Evolutionary conservation across 2,329 filamentous ascomycete species (phyloP).

Genomic region (Pseudofabraea citricarpa): DNA sequence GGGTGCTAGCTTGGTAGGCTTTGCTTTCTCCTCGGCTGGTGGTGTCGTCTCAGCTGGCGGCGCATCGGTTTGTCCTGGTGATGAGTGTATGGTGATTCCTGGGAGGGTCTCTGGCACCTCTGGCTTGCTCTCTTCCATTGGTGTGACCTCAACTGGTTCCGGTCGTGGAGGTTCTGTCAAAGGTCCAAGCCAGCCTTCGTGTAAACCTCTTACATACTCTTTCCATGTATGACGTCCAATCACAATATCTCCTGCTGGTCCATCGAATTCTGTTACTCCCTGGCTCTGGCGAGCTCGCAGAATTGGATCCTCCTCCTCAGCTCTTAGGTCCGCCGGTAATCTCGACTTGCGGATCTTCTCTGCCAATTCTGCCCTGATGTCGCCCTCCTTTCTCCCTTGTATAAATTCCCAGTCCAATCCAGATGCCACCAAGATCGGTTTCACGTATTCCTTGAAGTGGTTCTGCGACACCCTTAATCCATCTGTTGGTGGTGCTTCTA

Average conservation of each 20-base stretch:
- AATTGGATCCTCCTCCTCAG: constrained; percentile 51
- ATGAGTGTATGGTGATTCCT: constrained; percentile 1
- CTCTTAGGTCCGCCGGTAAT: constrained; percentile 32
- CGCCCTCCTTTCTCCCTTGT: constrained; percentile 87
- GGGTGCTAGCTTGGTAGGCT: constrained; percentile 55
- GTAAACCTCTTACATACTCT: constrained; percentile 87
- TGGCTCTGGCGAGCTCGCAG: constrained; percentile 59
- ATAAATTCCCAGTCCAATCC: constrained; percentile 95
- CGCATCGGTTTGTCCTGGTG: constrained; percentile 3
- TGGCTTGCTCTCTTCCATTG: constrained; percentile 5
- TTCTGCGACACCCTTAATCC: constrained; percentile 81
- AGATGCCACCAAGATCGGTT: constrained; percentile 83
- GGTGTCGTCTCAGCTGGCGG: constrained; percentile 23
- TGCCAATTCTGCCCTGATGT: constrained; percentile 80
- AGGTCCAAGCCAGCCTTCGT: constrained; percentile 95
- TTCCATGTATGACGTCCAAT: constrained; percentile 95
- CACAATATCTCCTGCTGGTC: constrained; percentile 77
- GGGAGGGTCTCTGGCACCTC: constrained; percentile 17
- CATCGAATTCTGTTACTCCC: constrained; percentile 67
- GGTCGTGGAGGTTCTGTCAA: constrained; percentile 54
- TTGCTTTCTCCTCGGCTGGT: constrained; percentile 41
- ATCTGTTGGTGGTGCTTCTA: constrained; percentile 83
- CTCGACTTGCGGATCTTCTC: constrained; percentile 76
- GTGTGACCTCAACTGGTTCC: constrained; percentile 18
- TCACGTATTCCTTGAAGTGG: constrained; percentile 93